Evolutionary conservation across 805 yeast genomes (phyloP), one percentile per base, ranked within the genome.

Genomic region (Candida anglica): DNA sequence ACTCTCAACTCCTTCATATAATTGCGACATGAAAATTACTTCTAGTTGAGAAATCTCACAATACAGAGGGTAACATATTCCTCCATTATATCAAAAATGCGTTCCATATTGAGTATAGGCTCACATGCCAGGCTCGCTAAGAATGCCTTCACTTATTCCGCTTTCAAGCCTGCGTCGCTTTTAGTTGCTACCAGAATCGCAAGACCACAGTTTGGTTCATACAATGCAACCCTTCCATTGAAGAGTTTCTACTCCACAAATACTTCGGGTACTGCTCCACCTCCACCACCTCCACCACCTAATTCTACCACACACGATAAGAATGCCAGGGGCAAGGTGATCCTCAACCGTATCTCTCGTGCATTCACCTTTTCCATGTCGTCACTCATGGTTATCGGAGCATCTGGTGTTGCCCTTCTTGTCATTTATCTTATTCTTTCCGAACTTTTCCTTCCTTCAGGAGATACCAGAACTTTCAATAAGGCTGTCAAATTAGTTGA

Each of bases 391-490:
- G 86, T 85, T 0, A 46, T 81, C 7, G 86, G 83, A 3, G 88
- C 88, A 2, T 52, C 78, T 2, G 87, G 84, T 11, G 64, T 84
- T 6, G 77, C 91, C 0, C 79, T 29, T 56, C 80, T 38, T 76
- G 72, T 88, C 15, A 67, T 86, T 6, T 89, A 86, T 56, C 70
- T 86, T 41, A 75, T 88, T 15, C 72, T 83, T n/a, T 69, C 81
- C 8, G 96, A 89, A 53, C 62, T 89, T 20, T 77, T 86, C 44
- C 73, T 89, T 30, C 96, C 97, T 7, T 81, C 94, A 1, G 95
- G 95, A 16, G 96, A 89, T 52, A 89, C 95, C 0, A 84, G 82
- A 43, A 77, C 94, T 2, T 89, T 89, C 66, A 88, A 89, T 61
- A 75, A 86, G 46, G 94, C 95, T 2, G 88, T 88, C 20, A 73